phyloP scores from a whole-genome alignment of 306 rosid species.

The Quercus wislizeni region DNA sequence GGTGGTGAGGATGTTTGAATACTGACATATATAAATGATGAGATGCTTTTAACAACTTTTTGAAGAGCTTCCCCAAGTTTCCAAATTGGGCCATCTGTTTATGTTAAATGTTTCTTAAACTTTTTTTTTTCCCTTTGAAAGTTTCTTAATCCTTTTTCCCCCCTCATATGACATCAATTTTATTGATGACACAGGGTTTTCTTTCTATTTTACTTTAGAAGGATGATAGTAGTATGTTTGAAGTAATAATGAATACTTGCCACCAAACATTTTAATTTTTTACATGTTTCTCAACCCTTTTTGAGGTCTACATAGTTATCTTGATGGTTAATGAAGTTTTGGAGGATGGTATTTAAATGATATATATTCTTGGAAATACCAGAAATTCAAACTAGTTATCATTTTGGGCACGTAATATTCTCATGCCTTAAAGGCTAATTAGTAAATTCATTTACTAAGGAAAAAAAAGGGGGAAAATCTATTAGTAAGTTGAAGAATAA shows the following conservation, averaged over 20 bases:
- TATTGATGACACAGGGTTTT: background rate
- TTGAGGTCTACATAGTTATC: background rate
- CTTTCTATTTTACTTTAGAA: background rate
- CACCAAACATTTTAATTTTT: background rate
- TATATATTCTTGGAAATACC: too few relatives aligned
- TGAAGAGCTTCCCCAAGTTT: background rate
- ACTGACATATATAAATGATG: background rate
- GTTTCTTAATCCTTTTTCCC: background rate
- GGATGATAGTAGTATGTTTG: background rate
- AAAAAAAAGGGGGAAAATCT: too few relatives aligned
- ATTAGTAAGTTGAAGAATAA: too few relatives aligned
- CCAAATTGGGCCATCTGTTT: background rate
- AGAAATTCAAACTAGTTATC: too few relatives aligned
- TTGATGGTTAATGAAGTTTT: too few relatives aligned
- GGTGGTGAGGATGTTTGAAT: slow-evolving; percentile 13
- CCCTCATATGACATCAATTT: too few relatives aligned
- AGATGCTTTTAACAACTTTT: background rate
- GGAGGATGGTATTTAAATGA: too few relatives aligned
- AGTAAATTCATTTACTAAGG: too few relatives aligned
- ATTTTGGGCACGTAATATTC: too few relatives aligned
- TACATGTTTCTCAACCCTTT: background rate
- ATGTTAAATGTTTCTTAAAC: background rate
- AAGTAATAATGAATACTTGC: background rate
- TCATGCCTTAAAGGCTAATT: too few relatives aligned
- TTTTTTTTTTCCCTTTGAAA: background rate